Conservation (phyloP, 2,329 filamentous ascomycete genomes). For the Dactylellina sp. region DNA sequence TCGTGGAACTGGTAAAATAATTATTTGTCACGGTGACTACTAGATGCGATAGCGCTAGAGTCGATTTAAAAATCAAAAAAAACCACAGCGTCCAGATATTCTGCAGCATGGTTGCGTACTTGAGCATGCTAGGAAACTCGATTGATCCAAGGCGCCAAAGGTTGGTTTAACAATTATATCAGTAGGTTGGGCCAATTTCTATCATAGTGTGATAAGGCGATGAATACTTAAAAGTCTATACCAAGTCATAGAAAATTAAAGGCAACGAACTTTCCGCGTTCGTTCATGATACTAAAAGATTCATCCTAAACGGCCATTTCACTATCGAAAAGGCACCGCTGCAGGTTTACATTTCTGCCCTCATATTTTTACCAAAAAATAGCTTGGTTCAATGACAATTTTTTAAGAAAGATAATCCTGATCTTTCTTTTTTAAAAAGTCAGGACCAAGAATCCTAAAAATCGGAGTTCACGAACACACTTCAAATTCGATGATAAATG, state of each 20-base stretch:
- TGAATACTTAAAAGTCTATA: background rate
- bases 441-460: too few species aligned
- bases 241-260: background rate
- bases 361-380: slow-evolving; percentile 18
- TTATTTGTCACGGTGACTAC: too few species aligned
- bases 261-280: background rate
- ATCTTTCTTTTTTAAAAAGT: too few species aligned
- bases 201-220: background rate
- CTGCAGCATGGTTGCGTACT: too few species aligned
- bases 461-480: slow-evolving; percentile 7
- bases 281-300: slow-evolving; percentile 35
- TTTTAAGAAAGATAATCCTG: slow-evolving; percentile 35
- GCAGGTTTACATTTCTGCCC: slow-evolving; percentile 26
- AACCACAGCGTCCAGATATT: too few species aligned
- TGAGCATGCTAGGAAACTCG: too few species aligned
- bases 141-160: too few species aligned
- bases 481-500: too few species aligned
- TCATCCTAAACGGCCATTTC: slow-evolving; percentile 34
- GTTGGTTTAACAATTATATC: too few species aligned
- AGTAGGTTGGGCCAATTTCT: background rate
- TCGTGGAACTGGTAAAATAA: too few species aligned
- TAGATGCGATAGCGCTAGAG: too few species aligned
- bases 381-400: slow-evolving; percentile 7
- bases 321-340: slow-evolving; percentile 7
- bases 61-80: too few species aligned